Conservation (phyloP, 2,329 filamentous ascomycete genomes). For the Xylariaceae sp. region DNA sequence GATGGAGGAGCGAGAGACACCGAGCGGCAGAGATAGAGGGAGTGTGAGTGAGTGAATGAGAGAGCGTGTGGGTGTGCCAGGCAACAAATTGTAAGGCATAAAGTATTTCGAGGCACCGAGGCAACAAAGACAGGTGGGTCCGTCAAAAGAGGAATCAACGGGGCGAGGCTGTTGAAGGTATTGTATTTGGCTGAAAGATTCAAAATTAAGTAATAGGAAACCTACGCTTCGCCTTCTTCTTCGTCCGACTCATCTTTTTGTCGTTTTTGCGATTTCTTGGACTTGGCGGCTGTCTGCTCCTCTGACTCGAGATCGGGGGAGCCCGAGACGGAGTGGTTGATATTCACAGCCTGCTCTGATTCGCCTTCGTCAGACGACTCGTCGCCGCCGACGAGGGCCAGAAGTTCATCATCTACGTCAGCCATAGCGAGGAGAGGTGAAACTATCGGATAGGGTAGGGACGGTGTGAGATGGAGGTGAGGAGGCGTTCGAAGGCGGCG, state of each 20-base stretch:
- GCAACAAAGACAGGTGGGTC: neutral
- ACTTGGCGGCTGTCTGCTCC: slow-evolving; percentile 41
- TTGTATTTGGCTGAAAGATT: neutral
- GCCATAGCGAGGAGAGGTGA: slow-evolving; percentile 62
- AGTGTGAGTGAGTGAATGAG: neutral
- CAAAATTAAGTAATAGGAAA: slow-evolving; percentile 28
- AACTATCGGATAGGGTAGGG: neutral
- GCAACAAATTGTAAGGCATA: neutral
- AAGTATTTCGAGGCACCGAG: neutral
- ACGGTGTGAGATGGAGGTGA: neutral
- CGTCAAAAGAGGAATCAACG: neutral
- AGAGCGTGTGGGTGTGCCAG: neutral
- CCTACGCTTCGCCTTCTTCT: slow-evolving; percentile 85
- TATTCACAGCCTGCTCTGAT: slow-evolving; percentile 52
- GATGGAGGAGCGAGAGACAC: too few relatives aligned
- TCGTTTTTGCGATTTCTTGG: slow-evolving; percentile 51
- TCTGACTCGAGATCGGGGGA: slow-evolving; percentile 48
- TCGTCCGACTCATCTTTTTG: slow-evolving; percentile 66
- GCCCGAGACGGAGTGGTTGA: slow-evolving; percentile 58
- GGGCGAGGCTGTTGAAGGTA: slow-evolving; percentile 6
- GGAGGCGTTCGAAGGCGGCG: neutral
- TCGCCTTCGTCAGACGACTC: slow-evolving; percentile 60
- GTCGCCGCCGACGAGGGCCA: slow-evolving; percentile 85
- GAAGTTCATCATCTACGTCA: slow-evolving; percentile 89
- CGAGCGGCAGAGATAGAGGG: neutral